These are phyloP conservation scores for Protostelium mycophagum DNA, from an alignment of 78 protist species.

Conservation along the genomic window DNA sequence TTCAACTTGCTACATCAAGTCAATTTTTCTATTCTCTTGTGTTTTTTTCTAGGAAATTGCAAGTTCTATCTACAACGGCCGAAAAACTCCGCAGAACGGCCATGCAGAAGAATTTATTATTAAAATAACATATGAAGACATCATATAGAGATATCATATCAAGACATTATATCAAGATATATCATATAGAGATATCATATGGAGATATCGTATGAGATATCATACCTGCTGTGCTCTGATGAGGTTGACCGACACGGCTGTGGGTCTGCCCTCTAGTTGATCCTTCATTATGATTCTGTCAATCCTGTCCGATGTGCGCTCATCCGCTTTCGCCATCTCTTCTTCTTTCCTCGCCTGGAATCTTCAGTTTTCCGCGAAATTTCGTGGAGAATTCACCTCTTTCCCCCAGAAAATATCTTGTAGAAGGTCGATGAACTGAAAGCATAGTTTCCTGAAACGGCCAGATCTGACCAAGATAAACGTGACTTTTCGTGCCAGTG, in stretches of 20 bases:
- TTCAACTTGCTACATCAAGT: background rate
- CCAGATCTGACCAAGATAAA: background rate
- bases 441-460: background rate
- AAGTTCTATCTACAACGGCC: too few species aligned
- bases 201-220: background rate
- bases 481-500: background rate
- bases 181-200: background rate
- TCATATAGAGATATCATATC: too few species aligned
- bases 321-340: background rate
- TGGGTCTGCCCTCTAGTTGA: background rate
- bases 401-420: background rate
- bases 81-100: too few species aligned
- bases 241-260: background rate
- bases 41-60: too few species aligned
- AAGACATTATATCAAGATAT: background rate
- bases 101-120: too few species aligned
- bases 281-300: background rate
- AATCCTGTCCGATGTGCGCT: background rate
- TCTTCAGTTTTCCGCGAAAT: background rate
- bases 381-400: background rate
- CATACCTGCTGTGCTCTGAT: background rate
- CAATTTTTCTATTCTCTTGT: background rate
- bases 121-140: too few species aligned
- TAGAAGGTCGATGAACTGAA: background rate
- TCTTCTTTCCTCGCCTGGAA: background rate